Evolutionary conservation across 2,329 filamentous ascomycete genomes (phyloP).

Genomic region (Cladophialophora bantiana): DNA sequence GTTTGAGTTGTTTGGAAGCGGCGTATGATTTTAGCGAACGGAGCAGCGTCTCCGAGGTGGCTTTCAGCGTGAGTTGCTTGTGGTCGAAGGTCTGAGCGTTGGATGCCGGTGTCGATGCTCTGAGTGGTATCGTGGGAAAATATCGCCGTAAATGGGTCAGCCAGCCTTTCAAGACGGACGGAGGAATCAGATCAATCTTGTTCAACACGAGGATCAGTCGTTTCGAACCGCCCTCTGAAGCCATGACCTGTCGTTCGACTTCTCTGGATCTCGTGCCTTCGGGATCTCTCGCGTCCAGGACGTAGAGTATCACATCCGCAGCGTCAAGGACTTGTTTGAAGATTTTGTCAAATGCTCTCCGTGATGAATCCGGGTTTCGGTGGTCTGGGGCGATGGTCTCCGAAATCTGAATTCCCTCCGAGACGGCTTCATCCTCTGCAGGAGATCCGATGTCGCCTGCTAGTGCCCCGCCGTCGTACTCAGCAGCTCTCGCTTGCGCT

Average conservation of each 20-base stretch:
- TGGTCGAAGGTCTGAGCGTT: constrained; percentile 94
- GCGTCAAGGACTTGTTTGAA: constrained; percentile 92
- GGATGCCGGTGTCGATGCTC: constrained; percentile 79
- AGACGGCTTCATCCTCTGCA: constrained; percentile 54
- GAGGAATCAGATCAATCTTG: constrained; percentile 92
- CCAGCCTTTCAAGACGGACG: constrained; percentile 82
- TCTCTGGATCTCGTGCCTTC: constrained; percentile 89
- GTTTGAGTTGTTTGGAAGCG: constrained; percentile 81
- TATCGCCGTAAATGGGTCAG: constrained; percentile 82
- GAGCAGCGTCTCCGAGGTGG: constrained; percentile 83
- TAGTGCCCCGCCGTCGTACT: constrained; percentile 73
- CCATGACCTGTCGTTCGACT: constrained; percentile 89
- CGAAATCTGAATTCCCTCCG: constrained; percentile 51
- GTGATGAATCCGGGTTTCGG: constrained; percentile 66
- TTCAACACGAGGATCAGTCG: constrained; percentile 89
- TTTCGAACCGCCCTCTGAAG: constrained; percentile 82
- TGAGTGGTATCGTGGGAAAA: constrained; percentile 89
- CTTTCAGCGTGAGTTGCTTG: constrained; percentile 84
- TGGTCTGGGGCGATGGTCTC: constrained; percentile 35
- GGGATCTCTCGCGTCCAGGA: constrained; percentile 87
- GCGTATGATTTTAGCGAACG: constrained; percentile 89
- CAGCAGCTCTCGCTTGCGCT: constrained; percentile 76
- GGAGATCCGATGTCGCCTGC: constrained; percentile 65
- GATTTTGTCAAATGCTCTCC: constrained; percentile 91
- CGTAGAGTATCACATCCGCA: constrained; percentile 92